These are phyloP conservation scores for Agastache rugosa DNA, from an alignment of 257 asterid species.

Conservation along the genomic window DNA sequence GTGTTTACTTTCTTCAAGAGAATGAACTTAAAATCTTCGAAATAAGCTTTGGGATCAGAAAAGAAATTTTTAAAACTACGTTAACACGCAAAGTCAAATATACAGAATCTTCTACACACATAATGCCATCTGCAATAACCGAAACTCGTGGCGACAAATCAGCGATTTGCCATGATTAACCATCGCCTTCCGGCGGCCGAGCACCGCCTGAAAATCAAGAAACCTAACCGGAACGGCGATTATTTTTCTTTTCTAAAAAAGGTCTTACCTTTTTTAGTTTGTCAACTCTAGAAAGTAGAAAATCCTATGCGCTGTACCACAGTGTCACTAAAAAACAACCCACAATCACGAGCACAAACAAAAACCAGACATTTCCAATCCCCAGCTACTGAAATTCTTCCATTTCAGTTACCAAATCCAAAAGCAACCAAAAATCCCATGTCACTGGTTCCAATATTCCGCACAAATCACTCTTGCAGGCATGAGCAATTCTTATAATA, in stretches of 20 bases:
- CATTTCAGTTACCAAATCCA: conserved; percentile 44
- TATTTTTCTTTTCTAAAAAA: background rate
- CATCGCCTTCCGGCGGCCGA: conserved; percentile 42
- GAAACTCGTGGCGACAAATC: conserved; percentile 42
- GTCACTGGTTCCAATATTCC: conserved; percentile 40
- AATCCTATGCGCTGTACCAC: background rate
- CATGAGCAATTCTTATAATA: background rate
- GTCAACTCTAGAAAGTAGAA: conserved; percentile 35
- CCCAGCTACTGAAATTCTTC: conserved; percentile 32
- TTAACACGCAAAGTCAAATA: background rate
- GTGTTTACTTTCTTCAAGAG: background rate
- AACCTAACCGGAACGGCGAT: background rate
- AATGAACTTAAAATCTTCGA: background rate
- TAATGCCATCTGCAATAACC: conserved; percentile 36
- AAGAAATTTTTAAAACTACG: background rate
- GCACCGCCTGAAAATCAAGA: conserved; percentile 33
- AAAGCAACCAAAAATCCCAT: conserved; percentile 40
- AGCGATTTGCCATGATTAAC: conserved; percentile 34
- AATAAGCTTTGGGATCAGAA: conserved; percentile 30
- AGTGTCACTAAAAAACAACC: conserved; percentile 31
- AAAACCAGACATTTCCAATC: conserved; percentile 33
- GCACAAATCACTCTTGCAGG: conserved; percentile 25
- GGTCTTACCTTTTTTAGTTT: conserved; percentile 21
- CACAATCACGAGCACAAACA: conserved; percentile 45
- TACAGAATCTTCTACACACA: conserved; percentile 9